Conservation (phyloP, 495 filamentous ascomycete species). For the Penicillium goetzii region DNA sequence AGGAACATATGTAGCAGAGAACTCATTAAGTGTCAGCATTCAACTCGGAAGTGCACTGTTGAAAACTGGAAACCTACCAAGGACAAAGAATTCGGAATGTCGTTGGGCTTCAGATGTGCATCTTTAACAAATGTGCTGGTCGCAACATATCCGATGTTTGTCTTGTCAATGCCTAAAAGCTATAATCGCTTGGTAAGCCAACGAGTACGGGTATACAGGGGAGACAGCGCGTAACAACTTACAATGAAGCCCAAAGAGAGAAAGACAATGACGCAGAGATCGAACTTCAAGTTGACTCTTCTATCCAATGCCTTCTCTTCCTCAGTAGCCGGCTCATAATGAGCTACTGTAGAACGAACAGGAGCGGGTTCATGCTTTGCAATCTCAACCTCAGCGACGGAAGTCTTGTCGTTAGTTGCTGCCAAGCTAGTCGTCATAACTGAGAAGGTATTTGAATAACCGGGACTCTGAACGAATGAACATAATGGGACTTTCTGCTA, state of each 20-base stretch:
- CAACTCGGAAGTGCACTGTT: background rate
- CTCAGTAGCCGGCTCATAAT: background rate
- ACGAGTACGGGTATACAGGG: background rate
- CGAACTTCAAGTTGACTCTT: background rate
- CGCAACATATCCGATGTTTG: background rate
- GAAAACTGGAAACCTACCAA: background rate
- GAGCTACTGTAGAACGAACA: background rate
- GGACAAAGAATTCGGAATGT: background rate
- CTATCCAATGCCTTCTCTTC: background rate
- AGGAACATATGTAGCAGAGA: constrained; percentile 5
- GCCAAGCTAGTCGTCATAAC: background rate
- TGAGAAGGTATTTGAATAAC: background rate
- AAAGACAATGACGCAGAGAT: background rate
- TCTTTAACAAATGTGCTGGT: background rate
- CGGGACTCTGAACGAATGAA: background rate
- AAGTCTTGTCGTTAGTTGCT: background rate
- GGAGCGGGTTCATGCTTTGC: background rate
- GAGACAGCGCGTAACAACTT: background rate
- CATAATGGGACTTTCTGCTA: background rate
- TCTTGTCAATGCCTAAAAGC: background rate
- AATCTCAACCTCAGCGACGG: background rate
- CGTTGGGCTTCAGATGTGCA: background rate
- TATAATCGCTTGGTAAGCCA: background rate
- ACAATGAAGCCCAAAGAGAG: background rate
- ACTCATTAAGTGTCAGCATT: background rate